Conservation (phyloP, 768 basidiomycete genomes). For the Cystobasidium tubakii region DNA sequence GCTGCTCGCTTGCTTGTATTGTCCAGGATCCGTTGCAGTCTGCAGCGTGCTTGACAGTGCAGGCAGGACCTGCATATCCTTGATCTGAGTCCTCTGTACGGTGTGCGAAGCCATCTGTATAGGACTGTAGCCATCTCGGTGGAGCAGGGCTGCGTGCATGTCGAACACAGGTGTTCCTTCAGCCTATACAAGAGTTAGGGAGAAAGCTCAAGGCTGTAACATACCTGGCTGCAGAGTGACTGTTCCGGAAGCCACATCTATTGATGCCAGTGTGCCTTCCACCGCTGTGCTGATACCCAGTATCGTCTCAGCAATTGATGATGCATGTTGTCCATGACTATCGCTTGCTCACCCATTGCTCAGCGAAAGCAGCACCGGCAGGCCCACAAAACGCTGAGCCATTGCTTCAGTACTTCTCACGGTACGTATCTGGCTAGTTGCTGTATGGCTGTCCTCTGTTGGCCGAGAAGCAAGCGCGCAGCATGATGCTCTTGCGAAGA, state of each 20-base stretch:
- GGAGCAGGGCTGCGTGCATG: conserved; percentile 20
- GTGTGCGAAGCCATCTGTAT: not conserved
- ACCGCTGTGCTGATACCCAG: conserved; percentile 15
- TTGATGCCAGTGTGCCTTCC: conserved; percentile 29
- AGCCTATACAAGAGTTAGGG: too few species aligned
- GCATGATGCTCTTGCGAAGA: too few species aligned
- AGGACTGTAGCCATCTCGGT: not conserved
- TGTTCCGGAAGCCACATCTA: conserved; percentile 12
- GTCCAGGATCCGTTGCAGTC: not conserved
- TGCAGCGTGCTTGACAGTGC: not conserved
- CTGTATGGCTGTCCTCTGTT: too few species aligned
- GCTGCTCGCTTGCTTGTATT: not conserved
- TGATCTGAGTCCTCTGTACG: conserved; percentile 8
- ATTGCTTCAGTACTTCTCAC: not conserved
- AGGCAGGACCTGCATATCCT: conserved; percentile 29
- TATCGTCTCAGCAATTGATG: not conserved
- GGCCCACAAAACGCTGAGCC: conserved; percentile 9
- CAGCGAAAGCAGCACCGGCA: conserved; percentile 22
- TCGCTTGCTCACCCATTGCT: conserved; percentile 5
- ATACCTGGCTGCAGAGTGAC: conserved; percentile 21
- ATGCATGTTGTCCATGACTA: not conserved
- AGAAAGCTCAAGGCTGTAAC: too few species aligned
- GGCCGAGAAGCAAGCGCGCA: not conserved
- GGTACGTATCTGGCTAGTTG: too few species aligned
- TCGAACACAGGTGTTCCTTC: too few species aligned